phyloP scores from a whole-genome alignment of 257 asterid genomes.

The Striga asiatica region DNA sequence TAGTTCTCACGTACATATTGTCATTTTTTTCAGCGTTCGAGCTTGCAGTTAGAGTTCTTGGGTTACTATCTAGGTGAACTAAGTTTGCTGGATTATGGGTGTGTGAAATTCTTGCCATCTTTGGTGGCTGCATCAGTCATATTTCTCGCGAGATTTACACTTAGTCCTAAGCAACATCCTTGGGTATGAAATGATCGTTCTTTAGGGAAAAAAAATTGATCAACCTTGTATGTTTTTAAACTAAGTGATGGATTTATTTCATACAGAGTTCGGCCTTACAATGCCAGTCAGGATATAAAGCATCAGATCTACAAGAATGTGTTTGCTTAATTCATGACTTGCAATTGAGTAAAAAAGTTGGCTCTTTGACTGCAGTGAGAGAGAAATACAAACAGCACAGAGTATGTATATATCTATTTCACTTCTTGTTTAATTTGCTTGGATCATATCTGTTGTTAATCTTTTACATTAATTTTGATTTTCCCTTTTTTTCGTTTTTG shows the following conservation, averaged over 20 bases:
- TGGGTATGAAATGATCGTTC: conserved; percentile 39
- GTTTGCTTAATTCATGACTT: conserved; percentile 49
- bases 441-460: background rate
- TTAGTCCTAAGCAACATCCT: conserved; percentile 47
- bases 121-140: conserved; percentile 68
- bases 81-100: conserved; percentile 61
- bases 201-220: background rate
- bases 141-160: conserved; percentile 63
- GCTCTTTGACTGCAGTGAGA: conserved; percentile 47
- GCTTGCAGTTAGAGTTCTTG: conserved; percentile 62
- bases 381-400: conserved; percentile 68
- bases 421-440: background rate
- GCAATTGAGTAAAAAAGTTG: conserved; percentile 49
- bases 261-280: conserved; percentile 34
- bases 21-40: background rate
- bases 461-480: background rate
- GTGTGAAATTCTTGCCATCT: conserved; percentile 74
- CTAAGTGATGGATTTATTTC: background rate
- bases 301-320: conserved; percentile 62
- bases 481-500: conserved; percentile 2
- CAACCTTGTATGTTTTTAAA: background rate
- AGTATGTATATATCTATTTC: conserved; percentile 25
- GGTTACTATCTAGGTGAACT: conserved; percentile 76
- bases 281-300: conserved; percentile 44
- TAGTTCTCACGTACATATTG: background rate